Evolutionary conservation across 225 moss, liverwort and hornwort species (phyloP), one percentile per base, ranked within the genome.

Genomic region (Bryum argenteum): DNA sequence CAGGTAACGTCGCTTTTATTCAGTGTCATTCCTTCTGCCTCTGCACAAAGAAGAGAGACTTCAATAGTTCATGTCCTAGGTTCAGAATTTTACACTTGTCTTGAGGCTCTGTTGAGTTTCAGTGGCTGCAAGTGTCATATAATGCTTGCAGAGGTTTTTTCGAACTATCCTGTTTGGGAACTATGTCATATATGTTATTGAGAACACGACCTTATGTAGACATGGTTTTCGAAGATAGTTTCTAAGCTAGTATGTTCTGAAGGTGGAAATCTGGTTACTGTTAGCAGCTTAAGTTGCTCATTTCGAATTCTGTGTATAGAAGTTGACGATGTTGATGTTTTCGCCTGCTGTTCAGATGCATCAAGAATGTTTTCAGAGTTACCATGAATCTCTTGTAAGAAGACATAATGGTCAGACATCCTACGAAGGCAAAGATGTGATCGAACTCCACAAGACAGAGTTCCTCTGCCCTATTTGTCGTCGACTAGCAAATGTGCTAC

Each of bases 401-500:
- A 84, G 97, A 71, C 94, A 97, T 71, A 79, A 72, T 67, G 60
- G 72, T 14, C 81, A 77, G 67, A 84, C 81, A 71, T 74, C 90
- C 23, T 97, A 97, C 76, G 96, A 97, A 90, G 96, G 96, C 42
- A 92, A 90, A 71, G 85, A 83, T 43, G 88, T 97, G 44, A 92
- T 97, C 60, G 97, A 97, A 40, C 89, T 97, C 33, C 64, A 60
- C 58, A 89, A 77, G 68, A 81, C 79, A 75, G 97, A 97, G 69
- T 97, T 94, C 75, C 90, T 97, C 60, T 97, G 97, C 73, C 97
- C 97, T 40, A 89, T 94, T 55, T 97, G 97, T 80, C 97, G 97
- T 53, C 92, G 97, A 48, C 76, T 97, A 54, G 91, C 97, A 79
- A 97, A 97, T 84, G 97, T 85, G 33, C 79, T 97, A 45, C 87